Percentiles rank a stretch among this genome's conserved stretches.
phyloP scores from a whole-genome alignment of 73 alveolate species.

The Blepharisma stoltei region DNA sequence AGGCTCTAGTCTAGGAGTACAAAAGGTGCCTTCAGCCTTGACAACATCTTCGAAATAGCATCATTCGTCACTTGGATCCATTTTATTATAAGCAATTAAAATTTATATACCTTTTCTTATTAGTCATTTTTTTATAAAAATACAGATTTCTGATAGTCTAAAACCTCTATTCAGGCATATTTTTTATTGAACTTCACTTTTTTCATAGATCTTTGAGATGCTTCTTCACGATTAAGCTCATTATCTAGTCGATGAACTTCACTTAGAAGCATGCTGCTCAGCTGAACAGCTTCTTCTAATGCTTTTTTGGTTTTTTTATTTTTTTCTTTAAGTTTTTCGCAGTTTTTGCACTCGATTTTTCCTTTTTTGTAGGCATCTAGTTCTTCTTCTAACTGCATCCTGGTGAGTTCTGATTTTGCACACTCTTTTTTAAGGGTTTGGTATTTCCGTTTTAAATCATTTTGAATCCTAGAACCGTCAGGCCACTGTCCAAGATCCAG shows the following conservation, averaged over 20 bases:
- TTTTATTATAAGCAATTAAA: too few species aligned
- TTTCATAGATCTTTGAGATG: too few species aligned
- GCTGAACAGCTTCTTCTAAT: slow-evolving; percentile 12
- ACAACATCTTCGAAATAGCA: too few species aligned
- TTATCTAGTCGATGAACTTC: background rate
- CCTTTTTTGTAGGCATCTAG: background rate
- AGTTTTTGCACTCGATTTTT: slow-evolving; percentile 1
- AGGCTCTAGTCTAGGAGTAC: too few species aligned
- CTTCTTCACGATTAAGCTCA: too few species aligned
- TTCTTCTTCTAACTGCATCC: background rate
- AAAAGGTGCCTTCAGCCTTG: too few species aligned
- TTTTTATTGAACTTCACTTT: too few species aligned
- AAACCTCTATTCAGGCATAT: too few species aligned
- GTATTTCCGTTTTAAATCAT: slow-evolving; percentile 8
- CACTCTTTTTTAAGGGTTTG: background rate
- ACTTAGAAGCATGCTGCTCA: background rate
- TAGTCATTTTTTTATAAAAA: too few species aligned
- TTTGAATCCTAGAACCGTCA: background rate
- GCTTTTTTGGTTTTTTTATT: slow-evolving; percentile 12
- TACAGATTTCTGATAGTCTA: too few species aligned
- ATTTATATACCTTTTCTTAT: too few species aligned
- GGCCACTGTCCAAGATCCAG: slow-evolving; percentile 27
- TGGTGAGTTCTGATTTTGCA: background rate
- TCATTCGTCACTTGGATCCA: too few species aligned
- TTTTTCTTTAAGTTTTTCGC: slow-evolving; percentile 17